Evolutionary conservation across 192 early-diverging fungal genomes (phyloP).

Genomic region (Backusella mclennaniae): DNA sequence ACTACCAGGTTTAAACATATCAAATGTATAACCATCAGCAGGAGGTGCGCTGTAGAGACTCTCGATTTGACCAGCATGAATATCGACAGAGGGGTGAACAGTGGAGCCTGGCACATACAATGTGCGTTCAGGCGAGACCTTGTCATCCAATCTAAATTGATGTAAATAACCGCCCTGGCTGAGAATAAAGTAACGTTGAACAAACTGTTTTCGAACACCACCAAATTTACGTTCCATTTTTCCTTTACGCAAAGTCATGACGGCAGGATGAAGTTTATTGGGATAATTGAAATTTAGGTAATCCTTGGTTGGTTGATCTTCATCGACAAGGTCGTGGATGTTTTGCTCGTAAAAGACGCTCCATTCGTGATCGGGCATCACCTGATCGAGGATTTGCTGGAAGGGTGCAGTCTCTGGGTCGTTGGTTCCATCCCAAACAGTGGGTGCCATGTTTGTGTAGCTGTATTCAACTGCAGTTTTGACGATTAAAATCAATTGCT

Average conservation of each 20-base stretch:
- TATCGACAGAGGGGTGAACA: constrained; percentile 27
- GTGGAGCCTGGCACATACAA: constrained; percentile 39
- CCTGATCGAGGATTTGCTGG: neutral
- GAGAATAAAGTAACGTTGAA: constrained; percentile 44
- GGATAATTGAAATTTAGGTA: constrained; percentile 41
- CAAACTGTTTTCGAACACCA: constrained; percentile 42
- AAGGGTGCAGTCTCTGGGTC: constrained; percentile 25
- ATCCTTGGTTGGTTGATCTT: constrained; percentile 25
- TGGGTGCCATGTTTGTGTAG: constrained; percentile 11
- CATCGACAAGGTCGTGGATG: constrained; percentile 39
- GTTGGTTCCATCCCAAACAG: constrained; percentile 13
- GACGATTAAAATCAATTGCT: constrained; percentile 9
- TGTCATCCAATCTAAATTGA: constrained; percentile 33
- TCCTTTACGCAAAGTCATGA: constrained; percentile 39
- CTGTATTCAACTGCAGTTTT: constrained; percentile 22
- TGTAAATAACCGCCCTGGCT: constrained; percentile 44
- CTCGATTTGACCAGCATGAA: neutral
- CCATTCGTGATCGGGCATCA: constrained; percentile 42
- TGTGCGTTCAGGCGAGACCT: constrained; percentile 37
- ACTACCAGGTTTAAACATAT: neutral
- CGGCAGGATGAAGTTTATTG: constrained; percentile 36
- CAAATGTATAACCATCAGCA: constrained; percentile 12
- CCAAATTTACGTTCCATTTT: constrained; percentile 35
- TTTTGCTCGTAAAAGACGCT: constrained; percentile 31
- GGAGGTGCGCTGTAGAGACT: neutral